These are phyloP conservation scores for Leptodontidium sp. DNA, from an alignment of 2,329 filamentous ascomycete species.

Conservation along the genomic window DNA sequence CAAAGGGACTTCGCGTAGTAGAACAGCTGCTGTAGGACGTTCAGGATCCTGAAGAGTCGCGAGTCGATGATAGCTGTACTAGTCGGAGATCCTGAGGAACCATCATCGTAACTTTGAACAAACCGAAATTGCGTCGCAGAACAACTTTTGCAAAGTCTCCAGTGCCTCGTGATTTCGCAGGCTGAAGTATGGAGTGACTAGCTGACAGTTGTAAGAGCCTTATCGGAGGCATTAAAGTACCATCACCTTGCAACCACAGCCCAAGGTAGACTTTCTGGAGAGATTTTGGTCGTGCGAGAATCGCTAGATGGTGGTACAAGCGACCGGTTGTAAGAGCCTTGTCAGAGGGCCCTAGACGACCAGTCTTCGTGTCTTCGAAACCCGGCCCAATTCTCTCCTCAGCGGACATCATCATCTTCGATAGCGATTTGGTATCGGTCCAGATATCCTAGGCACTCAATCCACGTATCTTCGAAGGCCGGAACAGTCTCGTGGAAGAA, in stretches of 20 bases:
- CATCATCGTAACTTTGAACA: too few relatives aligned
- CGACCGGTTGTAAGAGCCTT: constrained; percentile 77
- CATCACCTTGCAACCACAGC: constrained; percentile 67
- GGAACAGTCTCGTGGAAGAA: constrained; percentile 86
- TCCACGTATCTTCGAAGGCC: constrained; percentile 84
- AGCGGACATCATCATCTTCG: constrained; percentile 62
- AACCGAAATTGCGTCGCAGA: neutral
- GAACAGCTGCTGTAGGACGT: constrained; percentile 74
- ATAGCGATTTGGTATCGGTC: constrained; percentile 82
- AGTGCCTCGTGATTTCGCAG: constrained; percentile 65
- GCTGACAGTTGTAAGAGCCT: too few relatives aligned
- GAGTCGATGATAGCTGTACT: neutral
- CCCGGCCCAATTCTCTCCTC: constrained; percentile 75
- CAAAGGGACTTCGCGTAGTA: constrained; percentile 66
- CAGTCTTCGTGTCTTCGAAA: too few relatives aligned
- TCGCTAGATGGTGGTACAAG: constrained; percentile 88
- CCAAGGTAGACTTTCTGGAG: neutral
- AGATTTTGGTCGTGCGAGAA: constrained; percentile 59
- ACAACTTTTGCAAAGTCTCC: constrained; percentile 47
- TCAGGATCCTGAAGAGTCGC: constrained; percentile 56
- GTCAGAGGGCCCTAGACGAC: constrained; percentile 55
- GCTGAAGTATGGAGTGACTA: constrained; percentile 55
- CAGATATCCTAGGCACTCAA: constrained; percentile 86
- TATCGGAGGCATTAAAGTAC: constrained; percentile 56
- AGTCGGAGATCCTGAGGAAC: too few relatives aligned